Percentiles rank a stretch among this genome's conserved stretches.
These are phyloP conservation scores for Kodamaea fukazawae DNA, from an alignment of 805 yeast species.

Conservation along the genomic window DNA sequence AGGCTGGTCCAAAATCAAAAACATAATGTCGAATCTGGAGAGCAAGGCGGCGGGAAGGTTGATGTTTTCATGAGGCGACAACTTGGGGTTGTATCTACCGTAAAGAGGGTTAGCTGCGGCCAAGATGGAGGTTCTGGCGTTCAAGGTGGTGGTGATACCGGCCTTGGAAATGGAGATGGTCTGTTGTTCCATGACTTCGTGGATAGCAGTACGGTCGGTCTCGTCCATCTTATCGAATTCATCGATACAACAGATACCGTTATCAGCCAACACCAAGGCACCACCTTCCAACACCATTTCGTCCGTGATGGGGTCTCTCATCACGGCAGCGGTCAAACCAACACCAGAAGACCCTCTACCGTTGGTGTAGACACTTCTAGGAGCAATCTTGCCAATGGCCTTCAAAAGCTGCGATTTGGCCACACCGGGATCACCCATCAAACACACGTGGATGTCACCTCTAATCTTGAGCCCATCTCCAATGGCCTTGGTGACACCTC, in stretches of 20 bases:
- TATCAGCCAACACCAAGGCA: slow-evolving; percentile 93
- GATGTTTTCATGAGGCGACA: slow-evolving; percentile 92
- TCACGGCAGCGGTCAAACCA: slow-evolving; percentile 97
- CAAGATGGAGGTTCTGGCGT: slow-evolving; percentile 90
- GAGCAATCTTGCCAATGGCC: slow-evolving; percentile 88
- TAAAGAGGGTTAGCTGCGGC: slow-evolving; percentile 99
- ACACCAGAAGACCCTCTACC: slow-evolving; percentile 99
- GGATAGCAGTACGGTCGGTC: slow-evolving; percentile 93
- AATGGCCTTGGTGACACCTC: slow-evolving; percentile 92
- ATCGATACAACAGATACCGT: slow-evolving; percentile 97
- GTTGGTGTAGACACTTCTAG: slow-evolving; percentile 95
- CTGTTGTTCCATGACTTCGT: slow-evolving; percentile 99
- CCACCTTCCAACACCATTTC: slow-evolving; percentile 99
- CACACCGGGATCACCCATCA: slow-evolving; percentile 99
- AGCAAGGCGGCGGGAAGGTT: slow-evolving; percentile 94
- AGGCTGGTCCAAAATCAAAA: slow-evolving; percentile 83
- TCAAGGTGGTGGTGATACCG: slow-evolving; percentile 92
- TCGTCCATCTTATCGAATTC: slow-evolving; percentile 99
- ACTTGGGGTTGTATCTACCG: slow-evolving; percentile 87
- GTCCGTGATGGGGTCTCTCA: slow-evolving; percentile 98
- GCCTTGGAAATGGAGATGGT: slow-evolving; percentile 97
- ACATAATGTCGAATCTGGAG: slow-evolving; percentile 91
- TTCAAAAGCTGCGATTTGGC: slow-evolving; percentile 96
- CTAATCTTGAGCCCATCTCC: slow-evolving; percentile 97
- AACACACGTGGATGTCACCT: slow-evolving; percentile 92